Conservation (phyloP, 2,329 filamentous ascomycete genomes). For the Grosmannia serpens region DNA sequence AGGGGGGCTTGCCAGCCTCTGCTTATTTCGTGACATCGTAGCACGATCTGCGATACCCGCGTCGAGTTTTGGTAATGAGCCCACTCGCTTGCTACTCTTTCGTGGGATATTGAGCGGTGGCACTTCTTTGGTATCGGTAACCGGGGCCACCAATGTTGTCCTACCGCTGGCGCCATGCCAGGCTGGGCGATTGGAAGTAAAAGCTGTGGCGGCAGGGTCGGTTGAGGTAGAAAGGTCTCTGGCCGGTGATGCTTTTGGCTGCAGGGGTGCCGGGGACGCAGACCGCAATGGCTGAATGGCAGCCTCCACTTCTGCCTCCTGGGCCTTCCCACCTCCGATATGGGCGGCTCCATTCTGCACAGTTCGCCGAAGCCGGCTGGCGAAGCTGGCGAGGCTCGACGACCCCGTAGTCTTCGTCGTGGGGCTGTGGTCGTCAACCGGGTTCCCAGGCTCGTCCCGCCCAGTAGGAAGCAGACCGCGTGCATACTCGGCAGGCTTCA, state of each 20-base stretch:
- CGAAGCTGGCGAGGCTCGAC: constrained; percentile 25
- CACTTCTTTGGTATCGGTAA: constrained; percentile 47
- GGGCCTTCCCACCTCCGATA: not conserved
- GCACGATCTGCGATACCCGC: constrained; percentile 3
- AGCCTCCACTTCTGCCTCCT: not conserved
- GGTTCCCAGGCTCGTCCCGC: constrained; percentile 6
- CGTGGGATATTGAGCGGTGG: constrained; percentile 45
- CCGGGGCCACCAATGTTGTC: constrained; percentile 49
- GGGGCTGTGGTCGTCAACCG: not conserved
- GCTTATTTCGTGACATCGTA: not conserved
- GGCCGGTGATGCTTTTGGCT: not conserved
- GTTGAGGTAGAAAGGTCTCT: not conserved
- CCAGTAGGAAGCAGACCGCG: constrained; percentile 23
- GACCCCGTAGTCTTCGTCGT: constrained; percentile 8
- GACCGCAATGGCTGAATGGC: not conserved
- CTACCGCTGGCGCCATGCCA: constrained; percentile 68
- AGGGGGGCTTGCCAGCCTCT: constrained; percentile 17
- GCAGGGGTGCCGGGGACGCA: not conserved
- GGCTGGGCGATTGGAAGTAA: constrained; percentile 35
- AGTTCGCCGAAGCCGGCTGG: constrained; percentile 33
- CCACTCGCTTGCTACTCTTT: constrained; percentile 33
- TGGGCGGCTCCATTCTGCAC: constrained; percentile 16
- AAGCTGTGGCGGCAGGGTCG: constrained; percentile 23
- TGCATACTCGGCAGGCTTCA: constrained; percentile 40
- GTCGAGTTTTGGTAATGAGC: constrained; percentile 13